Evolutionary conservation across 116 monocot genomes (phyloP).

Genomic region (Iris pallida): DNA sequence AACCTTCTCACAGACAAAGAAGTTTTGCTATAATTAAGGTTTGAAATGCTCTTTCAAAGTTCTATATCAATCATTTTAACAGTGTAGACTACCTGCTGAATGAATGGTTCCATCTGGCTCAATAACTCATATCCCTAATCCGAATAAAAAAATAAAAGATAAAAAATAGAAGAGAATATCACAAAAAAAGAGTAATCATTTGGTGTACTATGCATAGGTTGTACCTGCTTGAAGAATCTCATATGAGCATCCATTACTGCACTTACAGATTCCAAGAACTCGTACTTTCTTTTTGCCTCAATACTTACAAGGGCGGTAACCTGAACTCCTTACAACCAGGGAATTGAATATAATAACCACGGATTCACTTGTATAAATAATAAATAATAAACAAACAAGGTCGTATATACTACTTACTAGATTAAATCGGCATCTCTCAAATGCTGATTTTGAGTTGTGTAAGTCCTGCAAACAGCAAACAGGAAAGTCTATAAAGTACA

Average conservation of each 20-base stretch:
- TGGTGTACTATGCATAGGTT: neutral
- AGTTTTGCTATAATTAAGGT: neutral
- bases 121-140: slow-evolving; percentile 80
- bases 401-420: slow-evolving; percentile 46
- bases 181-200: neutral
- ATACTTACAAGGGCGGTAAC: slow-evolving; percentile 72
- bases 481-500: neutral
- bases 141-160: neutral
- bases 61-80: neutral
- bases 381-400: neutral
- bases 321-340: slow-evolving; percentile 65
- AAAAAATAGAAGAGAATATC: neutral
- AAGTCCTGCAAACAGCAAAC: slow-evolving; percentile 53
- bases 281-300: slow-evolving; percentile 87
- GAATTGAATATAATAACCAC: slow-evolving; percentile 16
- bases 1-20: slow-evolving; percentile 43
- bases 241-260: slow-evolving; percentile 92
- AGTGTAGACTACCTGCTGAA: slow-evolving; percentile 57
- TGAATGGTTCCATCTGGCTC: slow-evolving; percentile 77
- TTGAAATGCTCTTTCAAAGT: neutral
- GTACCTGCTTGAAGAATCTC: slow-evolving; percentile 84
- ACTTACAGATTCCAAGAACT: slow-evolving; percentile 83
- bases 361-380: neutral
- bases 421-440: slow-evolving; percentile 89
- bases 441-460: slow-evolving; percentile 81